A percentile compares a stretch with the other conserved stretches of the same genome.
Evolutionary conservation across 345 rosid genomes (phyloP).

Genomic region (Gossypium rotundifolium): DNA sequence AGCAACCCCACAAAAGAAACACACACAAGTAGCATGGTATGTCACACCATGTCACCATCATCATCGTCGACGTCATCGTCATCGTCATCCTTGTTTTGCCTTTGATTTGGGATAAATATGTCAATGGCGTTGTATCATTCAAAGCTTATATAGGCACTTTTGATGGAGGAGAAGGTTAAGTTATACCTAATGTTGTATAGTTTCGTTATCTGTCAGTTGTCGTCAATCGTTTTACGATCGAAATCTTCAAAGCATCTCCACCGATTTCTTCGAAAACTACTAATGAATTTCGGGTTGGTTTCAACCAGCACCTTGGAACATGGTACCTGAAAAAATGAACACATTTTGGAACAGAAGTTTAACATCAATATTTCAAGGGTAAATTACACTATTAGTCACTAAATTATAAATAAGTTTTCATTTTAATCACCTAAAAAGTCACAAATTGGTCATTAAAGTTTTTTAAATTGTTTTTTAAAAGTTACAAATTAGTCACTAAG

Average conservation of each 20-base stretch:
- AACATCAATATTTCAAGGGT: not conserved
- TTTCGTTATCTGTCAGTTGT: not conserved
- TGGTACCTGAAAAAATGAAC: conserved; percentile 46
- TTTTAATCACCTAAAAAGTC: no score
- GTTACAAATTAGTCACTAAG: no score
- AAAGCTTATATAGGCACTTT: conserved; percentile 1
- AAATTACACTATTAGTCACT: no score
- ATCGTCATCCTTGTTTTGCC: not conserved
- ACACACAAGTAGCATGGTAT: not conserved
- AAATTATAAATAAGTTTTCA: no score
- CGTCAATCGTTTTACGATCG: conserved; percentile 39
- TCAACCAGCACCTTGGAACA: conserved; percentile 59
- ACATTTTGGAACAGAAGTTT: not conserved
- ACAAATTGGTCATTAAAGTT: no score
- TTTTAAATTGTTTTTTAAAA: no score
- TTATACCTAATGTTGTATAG: not conserved
- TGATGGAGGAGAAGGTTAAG: not conserved
- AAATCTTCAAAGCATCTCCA: conserved; percentile 42
- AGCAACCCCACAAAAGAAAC: not conserved
- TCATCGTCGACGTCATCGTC: not conserved
- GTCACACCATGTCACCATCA: not conserved
- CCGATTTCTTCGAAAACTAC: conserved; percentile 55
- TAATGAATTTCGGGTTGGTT: conserved; percentile 34
- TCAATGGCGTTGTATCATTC: not conserved
- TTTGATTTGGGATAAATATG: not conserved